Base-by-base conservation (phyloP, 2,329 filamentous ascomycete genomes). In the Claviceps pazoutovae region DNA sequence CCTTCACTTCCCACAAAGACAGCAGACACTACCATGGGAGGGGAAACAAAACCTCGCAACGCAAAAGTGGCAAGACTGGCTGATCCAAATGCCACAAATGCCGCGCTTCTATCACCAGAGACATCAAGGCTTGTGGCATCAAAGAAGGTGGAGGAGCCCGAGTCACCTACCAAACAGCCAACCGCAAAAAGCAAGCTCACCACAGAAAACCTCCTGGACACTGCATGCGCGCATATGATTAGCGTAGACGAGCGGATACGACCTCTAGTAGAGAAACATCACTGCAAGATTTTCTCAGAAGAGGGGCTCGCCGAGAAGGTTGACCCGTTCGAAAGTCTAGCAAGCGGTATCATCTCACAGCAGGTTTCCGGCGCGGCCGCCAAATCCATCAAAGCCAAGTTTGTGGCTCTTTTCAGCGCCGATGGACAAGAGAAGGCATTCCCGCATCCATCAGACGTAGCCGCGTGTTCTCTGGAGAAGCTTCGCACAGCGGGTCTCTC, bases 321-420 rank as follows among this genome's bases (percentile, higher is more conserved):
- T 54, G 88, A 97, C 67, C 93, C 93, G 0, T 98, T 96, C 62
- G 83, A 85, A 59, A 83, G 80, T 53, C 75, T 98, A 37, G 78
- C 80, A 41, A 90, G 84, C 66, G 86, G 89, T 49, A 96, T 98
- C 63, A 95, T 97, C 60, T 89, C 88, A 50, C 93, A 97, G 69
- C 93, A 98, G 71, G 91, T 98, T 19, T 95, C 89, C 1, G 89
- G 91, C 17, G 88, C 89, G 5, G 93, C 93, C 0, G 93, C 93
- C 13, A 84, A 80, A 58, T 86, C 86, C 5, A 97, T 98, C 69
- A 90, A 91, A 66, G 78, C 78, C 48, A 91, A 88, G 57, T 96
- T 96, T 64, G 70, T 95, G 19, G 74, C 72, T 1, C 70, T 96
- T 5, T 96, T 95, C 66, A 59, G 65, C 38, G 64, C 70, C 38